Percentiles rank a stretch among this genome's conserved stretches.
Conservation (phyloP, 192 early-diverging fungal genomes). For the Paraglomus brasilianum region DNA sequence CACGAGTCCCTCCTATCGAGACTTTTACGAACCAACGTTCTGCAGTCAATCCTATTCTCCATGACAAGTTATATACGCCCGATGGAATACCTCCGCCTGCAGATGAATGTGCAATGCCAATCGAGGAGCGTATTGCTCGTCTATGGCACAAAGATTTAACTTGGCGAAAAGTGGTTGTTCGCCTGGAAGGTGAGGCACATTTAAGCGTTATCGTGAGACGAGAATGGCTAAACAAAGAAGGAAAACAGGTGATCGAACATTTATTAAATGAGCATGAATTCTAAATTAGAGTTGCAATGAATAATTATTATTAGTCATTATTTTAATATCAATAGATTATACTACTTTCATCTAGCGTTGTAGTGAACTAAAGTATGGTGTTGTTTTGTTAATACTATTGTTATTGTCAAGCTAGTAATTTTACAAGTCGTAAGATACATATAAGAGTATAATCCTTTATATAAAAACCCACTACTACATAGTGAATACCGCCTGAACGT, state of each 20-base stretch:
- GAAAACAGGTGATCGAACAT: constrained; percentile 43
- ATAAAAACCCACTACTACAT: no score
- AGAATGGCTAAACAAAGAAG: constrained; percentile 45
- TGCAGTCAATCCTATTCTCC: constrained; percentile 33
- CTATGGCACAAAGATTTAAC: constrained; percentile 42
- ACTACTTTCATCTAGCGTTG: no score
- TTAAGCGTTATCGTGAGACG: constrained; percentile 45
- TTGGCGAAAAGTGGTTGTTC: constrained; percentile 49
- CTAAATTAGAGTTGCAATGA: no score
- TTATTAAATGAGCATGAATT: constrained; percentile 41
- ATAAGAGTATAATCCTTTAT: no score
- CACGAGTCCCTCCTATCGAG: constrained; percentile 27
- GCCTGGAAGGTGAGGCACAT: constrained; percentile 45
- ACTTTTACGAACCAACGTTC: constrained; percentile 26
- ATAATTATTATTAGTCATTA: no score
- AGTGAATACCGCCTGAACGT: no score
- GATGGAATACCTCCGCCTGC: background rate
- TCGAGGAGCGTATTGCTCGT: constrained; percentile 36
- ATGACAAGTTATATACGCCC: constrained; percentile 30
- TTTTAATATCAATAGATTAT: no score
- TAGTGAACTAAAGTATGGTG: no score
- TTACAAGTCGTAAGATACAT: no score
- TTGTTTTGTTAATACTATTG: no score
- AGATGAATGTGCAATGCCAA: background rate
- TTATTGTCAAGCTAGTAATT: no score